Base-by-base conservation (phyloP, 2,329 filamentous ascomycete species). In the Camillea tinctor region DNA sequence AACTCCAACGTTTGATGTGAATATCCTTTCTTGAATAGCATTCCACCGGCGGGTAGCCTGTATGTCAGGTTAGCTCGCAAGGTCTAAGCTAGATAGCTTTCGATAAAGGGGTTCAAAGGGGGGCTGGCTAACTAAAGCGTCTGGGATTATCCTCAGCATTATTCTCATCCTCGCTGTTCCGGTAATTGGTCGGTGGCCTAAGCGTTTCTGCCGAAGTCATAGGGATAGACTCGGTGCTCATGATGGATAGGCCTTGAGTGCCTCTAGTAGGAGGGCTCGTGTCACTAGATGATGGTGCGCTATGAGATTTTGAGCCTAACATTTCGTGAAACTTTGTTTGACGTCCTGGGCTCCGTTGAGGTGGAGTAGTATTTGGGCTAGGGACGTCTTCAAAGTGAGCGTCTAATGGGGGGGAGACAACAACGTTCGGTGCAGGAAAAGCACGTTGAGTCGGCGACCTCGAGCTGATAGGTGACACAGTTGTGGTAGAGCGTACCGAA, bases 1-100 rank as follows among this genome's bases (percentile, higher is more conserved):
- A 88, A 52, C 73, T 77, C 54, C 63, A 59, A 9, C 65, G 67
- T 20, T 65, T 65, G 48, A 71, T 59, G 51, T 72, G 69, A 3
- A 72, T 68, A 54, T 74, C 71, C n/a, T 55, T 58, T 48, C 66
- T 67, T 0, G 71, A 71, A 52, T 68, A 56, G 17, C 72, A 73
- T 24, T 69, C 66, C 2, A 70, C n/a, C 5, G 67, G 67, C n/a
- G 68, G 57, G 17, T 68, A 64, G 13, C 62, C 71, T 72, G 55
- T 13, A 49, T n/a, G 9, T 15, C 21, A 22, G 44, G 36, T 60
- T 19, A 57, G 60, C 60, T 21, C 60, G 54, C 2, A 15, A 2
- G 17, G 21, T 30, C 1, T 48, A n/a, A 15, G n/a, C n/a, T 4
- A 13, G 4, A 15, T 7, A 24, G 23, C 17, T 23, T 57, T 49